Conservation (phyloP, 176 grass and related monocot genomes). For the Avena atlantica region DNA sequence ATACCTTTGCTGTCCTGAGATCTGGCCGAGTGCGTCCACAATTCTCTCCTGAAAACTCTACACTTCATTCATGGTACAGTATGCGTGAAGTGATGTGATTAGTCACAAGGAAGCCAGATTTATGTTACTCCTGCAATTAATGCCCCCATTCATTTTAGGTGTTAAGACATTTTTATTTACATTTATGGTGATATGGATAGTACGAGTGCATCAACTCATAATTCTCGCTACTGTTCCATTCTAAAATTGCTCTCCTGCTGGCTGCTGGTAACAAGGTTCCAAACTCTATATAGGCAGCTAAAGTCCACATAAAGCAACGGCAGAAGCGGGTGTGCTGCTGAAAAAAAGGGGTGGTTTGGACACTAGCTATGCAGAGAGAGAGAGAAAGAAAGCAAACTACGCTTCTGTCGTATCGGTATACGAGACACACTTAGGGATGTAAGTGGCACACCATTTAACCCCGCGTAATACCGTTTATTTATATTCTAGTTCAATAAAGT, state of each 20-base stretch:
- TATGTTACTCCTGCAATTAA: background rate
- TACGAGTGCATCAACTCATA: no score
- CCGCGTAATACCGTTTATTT: no score
- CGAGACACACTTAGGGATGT: no score
- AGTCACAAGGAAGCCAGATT: background rate
- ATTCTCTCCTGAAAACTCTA: constrained; percentile 29
- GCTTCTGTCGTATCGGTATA: background rate
- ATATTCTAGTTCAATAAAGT: no score
- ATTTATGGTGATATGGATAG: constrained; percentile 11
- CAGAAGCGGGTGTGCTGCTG: background rate
- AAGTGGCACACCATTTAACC: no score
- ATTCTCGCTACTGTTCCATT: background rate
- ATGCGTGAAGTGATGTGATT: background rate
- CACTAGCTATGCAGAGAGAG: background rate
- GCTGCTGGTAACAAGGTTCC: background rate
- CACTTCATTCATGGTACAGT: background rate
- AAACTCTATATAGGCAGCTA: background rate
- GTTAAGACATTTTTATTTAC: background rate
- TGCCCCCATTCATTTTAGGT: background rate
- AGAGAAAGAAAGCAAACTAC: background rate
- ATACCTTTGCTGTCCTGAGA: background rate
- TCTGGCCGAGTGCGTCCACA: background rate
- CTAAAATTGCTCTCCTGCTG: no score
- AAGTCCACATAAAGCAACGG: constrained; percentile 20
- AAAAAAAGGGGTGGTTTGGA: constrained; percentile 45